Evolutionary conservation across 345 rosid species (phyloP).

Genomic region (Lepidium didymum): DNA sequence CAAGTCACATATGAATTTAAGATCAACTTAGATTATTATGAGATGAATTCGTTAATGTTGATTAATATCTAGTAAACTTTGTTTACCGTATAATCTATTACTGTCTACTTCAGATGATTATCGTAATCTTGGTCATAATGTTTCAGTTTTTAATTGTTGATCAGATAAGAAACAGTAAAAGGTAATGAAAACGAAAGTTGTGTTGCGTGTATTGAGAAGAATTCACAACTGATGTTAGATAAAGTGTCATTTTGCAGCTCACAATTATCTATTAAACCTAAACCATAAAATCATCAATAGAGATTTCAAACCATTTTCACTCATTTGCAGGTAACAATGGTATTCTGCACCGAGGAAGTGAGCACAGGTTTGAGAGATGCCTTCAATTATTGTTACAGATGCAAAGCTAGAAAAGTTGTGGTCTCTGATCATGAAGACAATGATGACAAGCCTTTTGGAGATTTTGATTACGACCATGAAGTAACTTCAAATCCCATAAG

Average conservation of each 20-base stretch:
- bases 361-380: constrained; percentile 17
- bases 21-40: background rate
- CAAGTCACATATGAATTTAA: constrained; percentile 2
- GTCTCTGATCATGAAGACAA: constrained; percentile 5
- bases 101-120: background rate
- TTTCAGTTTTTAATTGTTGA: background rate
- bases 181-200: background rate
- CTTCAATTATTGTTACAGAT: constrained; percentile 13
- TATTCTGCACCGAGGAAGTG: constrained; percentile 14
- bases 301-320: background rate
- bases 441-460: background rate
- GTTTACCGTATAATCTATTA: background rate
- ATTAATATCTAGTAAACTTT: background rate
- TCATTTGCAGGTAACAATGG: constrained; percentile 17
- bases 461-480: constrained; percentile 20
- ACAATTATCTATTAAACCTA: background rate
- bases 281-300: background rate
- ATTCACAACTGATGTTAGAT: constrained; percentile 22
- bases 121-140: background rate
- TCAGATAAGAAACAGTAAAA: background rate
- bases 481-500: background rate
- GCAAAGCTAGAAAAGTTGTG: constrained; percentile 14
- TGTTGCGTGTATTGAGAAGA: constrained; percentile 22
- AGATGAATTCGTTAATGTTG: background rate
- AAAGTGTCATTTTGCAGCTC: constrained; percentile 17